These are phyloP conservation scores for Balamuthia mandrillaris DNA, from an alignment of 208 protist species.

Conservation along the genomic window DNA sequence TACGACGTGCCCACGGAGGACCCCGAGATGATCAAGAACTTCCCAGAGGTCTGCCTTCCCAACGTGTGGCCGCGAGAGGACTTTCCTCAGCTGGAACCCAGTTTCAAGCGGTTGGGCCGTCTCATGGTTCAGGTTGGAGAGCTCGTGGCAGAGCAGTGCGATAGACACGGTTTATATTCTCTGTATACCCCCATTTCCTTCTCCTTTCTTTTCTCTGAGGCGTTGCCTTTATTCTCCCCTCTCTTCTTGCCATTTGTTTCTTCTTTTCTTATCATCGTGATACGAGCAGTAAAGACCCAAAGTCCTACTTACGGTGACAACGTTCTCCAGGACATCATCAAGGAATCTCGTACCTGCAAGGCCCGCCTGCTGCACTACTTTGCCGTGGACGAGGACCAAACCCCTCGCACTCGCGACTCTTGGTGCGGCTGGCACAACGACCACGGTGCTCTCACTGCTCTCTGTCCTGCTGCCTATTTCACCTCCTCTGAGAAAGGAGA, in stretches of 20 bases:
- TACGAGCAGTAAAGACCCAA: slow-evolving; percentile 21
- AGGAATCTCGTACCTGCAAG: slow-evolving; percentile 45
- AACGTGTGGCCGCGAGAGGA: slow-evolving; percentile 74
- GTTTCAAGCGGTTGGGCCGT: slow-evolving; percentile 67
- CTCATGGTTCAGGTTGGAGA: slow-evolving; percentile 59
- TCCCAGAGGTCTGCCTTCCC: slow-evolving; percentile 46
- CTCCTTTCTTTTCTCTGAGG: background rate
- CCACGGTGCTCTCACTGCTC: slow-evolving; percentile 65
- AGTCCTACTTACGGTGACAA: background rate
- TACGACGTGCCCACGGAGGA: slow-evolving; percentile 62
- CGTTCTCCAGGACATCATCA: slow-evolving; percentile 51
- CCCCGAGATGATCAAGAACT: slow-evolving; percentile 49
- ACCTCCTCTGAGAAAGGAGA: too few species aligned
- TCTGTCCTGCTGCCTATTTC: slow-evolving; percentile 62
- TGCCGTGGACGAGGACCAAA: slow-evolving; percentile 28
- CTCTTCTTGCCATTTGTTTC: too few species aligned
- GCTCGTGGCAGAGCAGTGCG: slow-evolving; percentile 60
- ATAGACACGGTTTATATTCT: background rate
- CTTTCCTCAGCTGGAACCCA: slow-evolving; percentile 55
- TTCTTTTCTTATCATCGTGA: too few species aligned
- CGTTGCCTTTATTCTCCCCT: too few species aligned
- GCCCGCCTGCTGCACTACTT: slow-evolving; percentile 69
- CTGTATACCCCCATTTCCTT: background rate
- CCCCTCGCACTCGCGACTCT: slow-evolving; percentile 11
- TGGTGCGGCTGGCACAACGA: slow-evolving; percentile 76